A percentile compares a stretch with the other conserved stretches of the same genome.
These are phyloP conservation scores for Pseudevernia furfuracea DNA, from an alignment of 495 filamentous ascomycete species.

Conservation along the genomic window DNA sequence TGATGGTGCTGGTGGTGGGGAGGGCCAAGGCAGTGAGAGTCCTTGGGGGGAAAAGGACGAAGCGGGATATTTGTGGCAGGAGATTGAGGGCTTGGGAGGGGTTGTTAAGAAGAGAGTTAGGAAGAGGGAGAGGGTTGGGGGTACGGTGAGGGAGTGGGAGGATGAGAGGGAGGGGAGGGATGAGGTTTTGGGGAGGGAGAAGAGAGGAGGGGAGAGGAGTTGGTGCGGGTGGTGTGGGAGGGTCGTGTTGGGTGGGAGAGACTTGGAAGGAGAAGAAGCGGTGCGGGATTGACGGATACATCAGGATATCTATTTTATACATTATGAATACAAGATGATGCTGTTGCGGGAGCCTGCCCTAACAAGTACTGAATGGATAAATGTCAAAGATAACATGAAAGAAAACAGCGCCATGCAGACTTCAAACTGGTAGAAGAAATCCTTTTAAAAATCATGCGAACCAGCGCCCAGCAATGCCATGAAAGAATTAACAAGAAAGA, in stretches of 20 bases:
- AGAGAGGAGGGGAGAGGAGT: conserved; percentile 38
- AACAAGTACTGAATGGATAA: neutral
- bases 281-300: neutral
- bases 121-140: conserved; percentile 66
- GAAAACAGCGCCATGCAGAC: neutral
- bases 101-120: conserved; percentile 61
- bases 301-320: neutral
- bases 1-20: conserved; percentile 16
- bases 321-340: neutral
- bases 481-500: neutral
- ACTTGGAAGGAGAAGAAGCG: conserved; percentile 8
- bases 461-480: conserved; percentile 18
- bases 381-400: neutral
- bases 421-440: neutral
- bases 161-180: conserved; percentile 56
- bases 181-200: conserved; percentile 60
- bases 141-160: conserved; percentile 72
- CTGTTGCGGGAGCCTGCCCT: neutral
- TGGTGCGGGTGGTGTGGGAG: conserved; percentile 37
- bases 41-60: conserved; percentile 34
- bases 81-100: conserved; percentile 82
- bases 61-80: conserved; percentile 68
- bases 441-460: conserved; percentile 5
- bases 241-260: conserved; percentile 19
- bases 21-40: conserved; percentile 14